These are phyloP conservation scores for Vitis labrusca DNA, from an alignment of 164 flowering plant genomes.

Conservation along the genomic window DNA sequence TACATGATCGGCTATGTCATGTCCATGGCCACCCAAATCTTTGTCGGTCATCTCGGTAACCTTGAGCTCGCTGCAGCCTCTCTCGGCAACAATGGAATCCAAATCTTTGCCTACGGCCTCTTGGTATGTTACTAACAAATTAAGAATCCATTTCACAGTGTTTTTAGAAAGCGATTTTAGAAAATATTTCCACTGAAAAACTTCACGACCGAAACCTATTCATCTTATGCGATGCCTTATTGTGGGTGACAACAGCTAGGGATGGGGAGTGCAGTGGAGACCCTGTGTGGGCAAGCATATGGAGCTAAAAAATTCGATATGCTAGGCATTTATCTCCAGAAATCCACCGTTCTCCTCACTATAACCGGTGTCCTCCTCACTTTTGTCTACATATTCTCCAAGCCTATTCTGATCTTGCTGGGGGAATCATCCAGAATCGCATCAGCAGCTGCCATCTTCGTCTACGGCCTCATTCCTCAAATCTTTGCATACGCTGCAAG, in stretches of 20 bases:
- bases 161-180: too few relatives aligned
- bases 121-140: slow-evolving; percentile 18
- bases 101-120: slow-evolving; percentile 37
- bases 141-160: too few relatives aligned
- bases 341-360: slow-evolving; percentile 25
- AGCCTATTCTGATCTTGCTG: slow-evolving; percentile 26
- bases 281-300: slow-evolving; percentile 40
- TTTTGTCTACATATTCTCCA: slow-evolving; percentile 29
- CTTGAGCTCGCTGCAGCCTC: slow-evolving; percentile 42
- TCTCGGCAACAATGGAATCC: slow-evolving; percentile 39
- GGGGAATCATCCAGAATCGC: slow-evolving; percentile 28
- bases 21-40: too few relatives aligned
- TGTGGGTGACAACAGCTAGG: slow-evolving; percentile 38
- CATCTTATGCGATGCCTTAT: too few relatives aligned
- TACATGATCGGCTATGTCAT: too few relatives aligned
- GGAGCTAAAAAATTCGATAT: slow-evolving; percentile 26
- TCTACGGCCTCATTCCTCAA: slow-evolving; percentile 34
- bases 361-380: slow-evolving; percentile 21
- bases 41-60: slow-evolving; percentile 37
- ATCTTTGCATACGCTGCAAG: slow-evolving; percentile 32
- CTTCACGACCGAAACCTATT: too few relatives aligned
- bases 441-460: slow-evolving; percentile 29
- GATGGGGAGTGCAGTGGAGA: slow-evolving; percentile 71
- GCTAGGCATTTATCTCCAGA: slow-evolving; percentile 34
- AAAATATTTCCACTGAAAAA: too few relatives aligned